Evolutionary conservation across 202 grass and related monocot genomes (phyloP).

Genomic region (Eragrostis tef): DNA sequence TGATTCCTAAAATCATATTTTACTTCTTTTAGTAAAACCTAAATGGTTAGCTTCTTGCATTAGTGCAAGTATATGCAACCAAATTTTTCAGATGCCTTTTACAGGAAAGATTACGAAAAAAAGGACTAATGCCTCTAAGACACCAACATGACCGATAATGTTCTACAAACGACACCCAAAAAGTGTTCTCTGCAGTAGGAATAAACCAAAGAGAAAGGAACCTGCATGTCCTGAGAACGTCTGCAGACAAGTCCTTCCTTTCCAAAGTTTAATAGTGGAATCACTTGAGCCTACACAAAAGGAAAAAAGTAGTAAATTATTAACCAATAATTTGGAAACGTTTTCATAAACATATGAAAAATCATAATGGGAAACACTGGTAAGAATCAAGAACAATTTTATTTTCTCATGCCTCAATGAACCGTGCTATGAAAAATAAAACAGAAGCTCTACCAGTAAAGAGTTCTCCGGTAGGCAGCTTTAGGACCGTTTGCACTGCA

Average conservation of each 20-base stretch:
- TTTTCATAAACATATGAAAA: conserved; percentile 13
- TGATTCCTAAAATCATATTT: background rate
- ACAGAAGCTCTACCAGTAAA: conserved; percentile 67
- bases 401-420: background rate
- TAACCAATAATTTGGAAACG: conserved; percentile 15
- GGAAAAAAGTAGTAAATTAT: conserved; percentile 2
- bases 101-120: background rate
- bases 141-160: conserved; percentile 6
- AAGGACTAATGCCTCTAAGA: background rate
- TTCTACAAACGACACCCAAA: background rate
- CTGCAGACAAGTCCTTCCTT: conserved; percentile 89
- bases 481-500: conserved; percentile 90
- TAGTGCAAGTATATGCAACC: background rate
- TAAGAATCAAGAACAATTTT: background rate
- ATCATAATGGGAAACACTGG: background rate
- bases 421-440: conserved; percentile 7
- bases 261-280: conserved; percentile 93
- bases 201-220: conserved; percentile 43
- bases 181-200: conserved; percentile 21
- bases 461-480: conserved; percentile 73
- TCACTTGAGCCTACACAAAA: conserved; percentile 81
- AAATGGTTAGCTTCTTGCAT: background rate
- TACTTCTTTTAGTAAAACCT: background rate
- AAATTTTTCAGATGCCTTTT: conserved; percentile 17
- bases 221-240: conserved; percentile 92